Conservation (phyloP, 116 monocot species). For the Thalassia testudinum region DNA sequence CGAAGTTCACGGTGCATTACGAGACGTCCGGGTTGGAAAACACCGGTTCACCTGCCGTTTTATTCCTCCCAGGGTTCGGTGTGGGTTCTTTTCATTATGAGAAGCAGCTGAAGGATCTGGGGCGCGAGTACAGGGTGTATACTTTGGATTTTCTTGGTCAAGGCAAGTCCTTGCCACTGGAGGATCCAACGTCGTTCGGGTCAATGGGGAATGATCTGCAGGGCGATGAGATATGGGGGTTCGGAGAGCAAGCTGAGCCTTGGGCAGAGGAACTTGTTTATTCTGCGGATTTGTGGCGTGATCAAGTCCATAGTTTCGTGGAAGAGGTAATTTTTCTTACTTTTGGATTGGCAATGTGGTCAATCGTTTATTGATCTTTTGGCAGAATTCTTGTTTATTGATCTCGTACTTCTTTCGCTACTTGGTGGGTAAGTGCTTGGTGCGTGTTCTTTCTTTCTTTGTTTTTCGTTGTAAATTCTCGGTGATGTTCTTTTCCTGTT, state of each 20-base stretch:
- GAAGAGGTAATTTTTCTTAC: slow-evolving; percentile 38
- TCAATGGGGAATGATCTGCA: neutral
- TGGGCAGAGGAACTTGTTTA: slow-evolving; percentile 83
- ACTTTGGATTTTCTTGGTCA: slow-evolving; percentile 93
- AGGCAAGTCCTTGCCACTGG: slow-evolving; percentile 72
- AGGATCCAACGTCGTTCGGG: slow-evolving; percentile 49
- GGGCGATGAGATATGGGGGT: slow-evolving; percentile 48
- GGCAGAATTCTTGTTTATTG: too few species aligned
- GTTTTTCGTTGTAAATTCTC: too few species aligned
- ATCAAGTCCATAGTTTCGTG: slow-evolving; percentile 81
- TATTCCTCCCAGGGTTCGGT: slow-evolving; percentile 93
- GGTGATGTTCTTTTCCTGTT: too few species aligned
- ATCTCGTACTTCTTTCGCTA: too few species aligned
- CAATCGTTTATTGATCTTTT: too few species aligned
- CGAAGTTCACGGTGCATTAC: slow-evolving; percentile 73
- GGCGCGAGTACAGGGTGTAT: slow-evolving; percentile 80
- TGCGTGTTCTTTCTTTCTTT: too few species aligned
- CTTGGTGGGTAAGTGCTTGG: too few species aligned
- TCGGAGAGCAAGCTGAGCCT: slow-evolving; percentile 73
- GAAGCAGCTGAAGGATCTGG: slow-evolving; percentile 90
- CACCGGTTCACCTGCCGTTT: slow-evolving; percentile 37
- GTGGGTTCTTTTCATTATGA: slow-evolving; percentile 91
- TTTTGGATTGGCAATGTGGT: too few species aligned
- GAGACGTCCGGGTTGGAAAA: slow-evolving; percentile 70
- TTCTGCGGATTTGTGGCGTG: slow-evolving; percentile 78